Conservation (phyloP, 768 basidiomycete genomes). For the Amanita pseudoporphyria region DNA sequence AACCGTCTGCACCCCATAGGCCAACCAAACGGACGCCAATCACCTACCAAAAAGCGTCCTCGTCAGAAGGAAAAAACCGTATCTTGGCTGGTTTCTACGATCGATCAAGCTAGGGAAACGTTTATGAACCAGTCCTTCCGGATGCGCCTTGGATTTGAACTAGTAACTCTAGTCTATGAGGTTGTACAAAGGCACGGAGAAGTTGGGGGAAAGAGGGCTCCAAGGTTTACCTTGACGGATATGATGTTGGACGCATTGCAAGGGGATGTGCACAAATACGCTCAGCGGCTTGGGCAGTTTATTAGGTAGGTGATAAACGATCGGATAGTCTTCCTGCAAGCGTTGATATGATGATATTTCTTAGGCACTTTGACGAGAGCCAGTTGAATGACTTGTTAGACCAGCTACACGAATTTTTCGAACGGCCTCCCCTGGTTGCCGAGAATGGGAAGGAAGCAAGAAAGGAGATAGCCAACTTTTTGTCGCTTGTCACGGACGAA, state of each 20-base stretch:
- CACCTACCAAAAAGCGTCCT: conserved; percentile 4
- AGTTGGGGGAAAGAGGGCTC: conserved; percentile 18
- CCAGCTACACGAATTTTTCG: conserved; percentile 28
- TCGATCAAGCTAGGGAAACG: conserved; percentile 4
- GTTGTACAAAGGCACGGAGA: conserved; percentile 28
- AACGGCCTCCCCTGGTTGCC: not conserved
- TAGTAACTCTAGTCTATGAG: conserved; percentile 33
- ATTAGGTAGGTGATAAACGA: conserved; percentile 22
- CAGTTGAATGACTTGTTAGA: conserved; percentile 27
- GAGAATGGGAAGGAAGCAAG: too few species aligned
- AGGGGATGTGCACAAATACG: conserved; percentile 32
- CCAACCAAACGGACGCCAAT: not conserved
- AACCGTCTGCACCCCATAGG: not conserved
- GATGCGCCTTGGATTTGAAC: conserved; percentile 37
- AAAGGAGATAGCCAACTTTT: conserved; percentile 15
- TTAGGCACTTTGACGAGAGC: conserved; percentile 27
- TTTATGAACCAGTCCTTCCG: conserved; percentile 23
- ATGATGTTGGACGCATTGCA: conserved; percentile 37
- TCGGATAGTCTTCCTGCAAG: too few species aligned
- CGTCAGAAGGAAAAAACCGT: not conserved
- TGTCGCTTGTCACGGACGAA: conserved; percentile 6
- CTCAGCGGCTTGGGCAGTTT: conserved; percentile 38
- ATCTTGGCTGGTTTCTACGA: not conserved
- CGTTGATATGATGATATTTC: not conserved
- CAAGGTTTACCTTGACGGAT: conserved; percentile 17